These are phyloP conservation scores for Aspergillus fischeri DNA, from an alignment of 2,329 filamentous ascomycete genomes.

Conservation along the genomic window DNA sequence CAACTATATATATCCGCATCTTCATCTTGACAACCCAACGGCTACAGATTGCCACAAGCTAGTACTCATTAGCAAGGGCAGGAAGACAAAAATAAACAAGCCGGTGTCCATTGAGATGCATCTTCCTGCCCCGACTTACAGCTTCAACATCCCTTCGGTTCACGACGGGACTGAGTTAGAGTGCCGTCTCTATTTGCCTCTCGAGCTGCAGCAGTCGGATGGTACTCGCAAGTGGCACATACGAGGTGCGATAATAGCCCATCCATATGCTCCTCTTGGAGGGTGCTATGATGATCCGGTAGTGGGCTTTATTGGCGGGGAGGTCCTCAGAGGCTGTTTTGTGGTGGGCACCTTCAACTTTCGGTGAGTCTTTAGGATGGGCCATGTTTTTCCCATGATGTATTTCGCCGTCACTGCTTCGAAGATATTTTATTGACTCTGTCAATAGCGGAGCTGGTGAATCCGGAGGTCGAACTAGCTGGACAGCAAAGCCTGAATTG, in stretches of 20 bases:
- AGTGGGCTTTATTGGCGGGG: slow-evolving; percentile 61
- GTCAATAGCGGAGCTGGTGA: slow-evolving; percentile 64
- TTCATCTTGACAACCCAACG: not conserved
- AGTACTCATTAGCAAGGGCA: not conserved
- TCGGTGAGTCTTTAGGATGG: slow-evolving; percentile 49
- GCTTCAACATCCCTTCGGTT: slow-evolving; percentile 78
- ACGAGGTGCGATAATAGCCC: slow-evolving; percentile 67
- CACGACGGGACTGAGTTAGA: slow-evolving; percentile 72
- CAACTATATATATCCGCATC: not conserved
- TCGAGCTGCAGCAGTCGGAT: slow-evolving; percentile 18
- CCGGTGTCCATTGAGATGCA: slow-evolving; percentile 25
- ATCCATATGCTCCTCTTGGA: slow-evolving; percentile 86
- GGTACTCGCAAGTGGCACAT: slow-evolving; percentile 28
- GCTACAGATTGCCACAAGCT: not conserved
- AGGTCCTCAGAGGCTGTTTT: slow-evolving; percentile 66
- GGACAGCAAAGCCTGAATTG: slow-evolving; percentile 76
- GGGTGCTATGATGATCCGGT: slow-evolving; percentile 80
- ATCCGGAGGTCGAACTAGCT: slow-evolving; percentile 76
- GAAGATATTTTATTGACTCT: slow-evolving; percentile 6
- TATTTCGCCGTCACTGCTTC: not conserved
- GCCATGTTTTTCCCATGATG: not conserved
- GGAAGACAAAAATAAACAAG: not conserved
- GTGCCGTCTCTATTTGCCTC: slow-evolving; percentile 77
- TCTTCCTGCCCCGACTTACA: slow-evolving; percentile 38
- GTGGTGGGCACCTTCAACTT: slow-evolving; percentile 90